Conservation (phyloP, 305 asterid genomes). For the Ajuga reptans region DNA sequence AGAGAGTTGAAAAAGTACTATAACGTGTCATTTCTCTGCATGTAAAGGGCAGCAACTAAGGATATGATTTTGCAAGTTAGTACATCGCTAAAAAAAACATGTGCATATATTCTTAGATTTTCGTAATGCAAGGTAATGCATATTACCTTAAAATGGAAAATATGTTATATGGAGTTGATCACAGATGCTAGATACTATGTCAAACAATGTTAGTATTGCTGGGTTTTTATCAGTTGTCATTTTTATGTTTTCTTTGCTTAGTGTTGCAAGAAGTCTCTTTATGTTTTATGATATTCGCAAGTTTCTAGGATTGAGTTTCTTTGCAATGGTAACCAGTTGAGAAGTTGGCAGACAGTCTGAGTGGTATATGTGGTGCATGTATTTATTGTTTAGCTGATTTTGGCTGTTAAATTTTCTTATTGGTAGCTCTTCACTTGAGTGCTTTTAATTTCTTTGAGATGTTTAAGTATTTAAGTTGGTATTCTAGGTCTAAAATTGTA, state of each 20-base stretch:
- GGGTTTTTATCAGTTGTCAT: not conserved
- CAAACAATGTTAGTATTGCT: not conserved
- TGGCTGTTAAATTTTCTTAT: no score
- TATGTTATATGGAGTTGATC: not conserved
- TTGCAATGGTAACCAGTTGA: not conserved
- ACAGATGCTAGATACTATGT: not conserved
- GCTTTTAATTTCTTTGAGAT: not conserved
- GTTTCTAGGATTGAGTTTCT: not conserved
- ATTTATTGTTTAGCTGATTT: no score
- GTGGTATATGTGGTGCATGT: no score
- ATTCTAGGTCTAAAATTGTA: not conserved
- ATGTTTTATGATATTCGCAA: not conserved
- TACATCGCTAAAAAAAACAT: not conserved
- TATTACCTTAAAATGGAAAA: not conserved
- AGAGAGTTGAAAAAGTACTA: no score
- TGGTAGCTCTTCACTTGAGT: not conserved
- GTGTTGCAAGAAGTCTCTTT: not conserved
- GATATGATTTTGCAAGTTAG: not conserved
- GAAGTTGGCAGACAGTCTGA: not conserved
- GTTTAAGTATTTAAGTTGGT: not conserved
- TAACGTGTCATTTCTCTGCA: no score
- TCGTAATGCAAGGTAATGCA: not conserved
- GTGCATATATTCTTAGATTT: not conserved
- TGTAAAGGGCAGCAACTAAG: not conserved
- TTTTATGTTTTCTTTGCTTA: not conserved